These are phyloP conservation scores for Neurospora cerealis DNA, from an alignment of 495 filamentous ascomycete genomes.

Conservation along the genomic window DNA sequence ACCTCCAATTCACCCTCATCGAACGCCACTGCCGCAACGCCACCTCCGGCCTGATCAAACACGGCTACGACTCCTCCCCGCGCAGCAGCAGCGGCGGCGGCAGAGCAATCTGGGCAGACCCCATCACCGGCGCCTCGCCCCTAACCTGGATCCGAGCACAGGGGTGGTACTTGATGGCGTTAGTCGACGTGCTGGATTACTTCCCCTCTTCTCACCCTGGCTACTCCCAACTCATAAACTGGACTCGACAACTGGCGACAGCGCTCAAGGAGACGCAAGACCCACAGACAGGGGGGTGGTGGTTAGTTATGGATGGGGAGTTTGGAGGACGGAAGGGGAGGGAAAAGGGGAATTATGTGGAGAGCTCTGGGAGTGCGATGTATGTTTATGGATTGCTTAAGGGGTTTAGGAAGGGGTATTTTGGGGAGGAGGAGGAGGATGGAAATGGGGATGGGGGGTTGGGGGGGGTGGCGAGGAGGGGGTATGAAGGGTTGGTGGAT, in stretches of 20 bases:
- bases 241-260: constrained; percentile 31
- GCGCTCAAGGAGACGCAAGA: constrained; percentile 38
- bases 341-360: constrained; percentile 49
- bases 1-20: constrained; percentile 42
- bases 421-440: neutral
- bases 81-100: no score
- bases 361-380: constrained; percentile 51
- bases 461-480: constrained; percentile 20
- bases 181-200: constrained; percentile 22
- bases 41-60: no score
- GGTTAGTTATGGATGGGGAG: constrained; percentile 43
- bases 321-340: constrained; percentile 13
- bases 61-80: constrained; percentile 33
- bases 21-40: constrained; percentile 41
- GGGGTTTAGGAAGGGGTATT: constrained; percentile 25
- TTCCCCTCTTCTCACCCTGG: neutral
- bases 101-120: constrained; percentile 43
- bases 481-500: constrained; percentile 17
- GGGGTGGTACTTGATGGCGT: constrained; percentile 51
- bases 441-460: constrained; percentile 20
- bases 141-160: constrained; percentile 48
- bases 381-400: constrained; percentile 47
- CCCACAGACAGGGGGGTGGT: constrained; percentile 43
- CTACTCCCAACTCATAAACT: constrained; percentile 1
- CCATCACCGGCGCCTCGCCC: constrained; percentile 43